Base-by-base conservation (phyloP, 2,329 filamentous ascomycete species). In the Bipolaris gigantea region DNA sequence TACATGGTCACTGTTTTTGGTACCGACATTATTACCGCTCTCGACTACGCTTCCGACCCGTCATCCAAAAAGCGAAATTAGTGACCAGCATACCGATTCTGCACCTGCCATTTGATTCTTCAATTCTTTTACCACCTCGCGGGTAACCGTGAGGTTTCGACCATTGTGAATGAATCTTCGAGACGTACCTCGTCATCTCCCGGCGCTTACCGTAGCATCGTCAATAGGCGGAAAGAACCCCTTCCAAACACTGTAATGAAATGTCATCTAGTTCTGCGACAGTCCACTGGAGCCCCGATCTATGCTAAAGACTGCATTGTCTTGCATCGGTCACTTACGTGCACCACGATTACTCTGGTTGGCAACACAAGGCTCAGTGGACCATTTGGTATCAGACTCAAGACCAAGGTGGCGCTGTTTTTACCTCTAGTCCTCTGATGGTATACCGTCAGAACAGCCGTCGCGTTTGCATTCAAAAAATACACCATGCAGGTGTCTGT, bases 1-100 rank as follows among this genome's bases (percentile, higher is more conserved):
- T 88, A 88, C 62, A 85, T 87, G 73, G 79, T 81, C 15, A 83
- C 85, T 64, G 73, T 82, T 8, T 83, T 86, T 53, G 84, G 82
- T 8, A 69, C 70, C 35, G 86, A 89, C 65, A 86, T 89, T 35
- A 51, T 87, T n/a, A 74, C 82, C 56, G 83, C 81, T 1, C 76
- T 88, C 21, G 79, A 81, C 19, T 70, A 77, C 38, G 80, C 80
- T 30, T 66, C 75, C 3, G 64, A 64, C 44, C 53, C 62, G 1
- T 50, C 62, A 5, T 50, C 54, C 45, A 68, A 66, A 54, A 72
- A 72, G 50, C 51, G 55, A 7, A 53, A 65, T 57, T 72, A 70
- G 50, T 27, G 45, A 44, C 15, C 18, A 25, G 27, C 10, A 19
- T 4, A 21, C 15, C 5, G 1, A 13, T 15, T 13, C 13, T 11